phyloP scores from a whole-genome alignment of 2,329 filamentous ascomycete genomes.

The Fusarium sp. region DNA sequence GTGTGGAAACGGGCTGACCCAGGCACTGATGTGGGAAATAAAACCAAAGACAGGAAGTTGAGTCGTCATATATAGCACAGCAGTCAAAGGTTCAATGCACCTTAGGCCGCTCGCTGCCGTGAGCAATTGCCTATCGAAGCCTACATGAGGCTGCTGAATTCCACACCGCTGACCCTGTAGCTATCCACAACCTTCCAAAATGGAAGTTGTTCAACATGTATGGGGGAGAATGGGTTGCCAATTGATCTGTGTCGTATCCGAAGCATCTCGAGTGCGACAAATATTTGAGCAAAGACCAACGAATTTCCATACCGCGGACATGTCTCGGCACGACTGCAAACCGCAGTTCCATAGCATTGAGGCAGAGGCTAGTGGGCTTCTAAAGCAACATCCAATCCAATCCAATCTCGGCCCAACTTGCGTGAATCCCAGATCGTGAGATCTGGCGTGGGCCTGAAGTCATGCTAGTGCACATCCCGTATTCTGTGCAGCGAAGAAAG shows the following conservation, averaged over 20 bases:
- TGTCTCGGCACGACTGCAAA: conserved; percentile 35
- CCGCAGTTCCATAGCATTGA: conserved; percentile 8
- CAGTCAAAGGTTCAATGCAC: background rate
- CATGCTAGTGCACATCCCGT: conserved; percentile 29
- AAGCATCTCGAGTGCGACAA: background rate
- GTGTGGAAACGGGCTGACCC: conserved; percentile 15
- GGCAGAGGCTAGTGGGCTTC: conserved; percentile 17
- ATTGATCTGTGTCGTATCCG: conserved; percentile 5
- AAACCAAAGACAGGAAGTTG: background rate
- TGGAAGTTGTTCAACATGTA: conserved; percentile 21
- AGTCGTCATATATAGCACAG: background rate
- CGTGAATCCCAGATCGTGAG: conserved; percentile 37
- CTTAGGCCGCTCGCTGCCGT: background rate
- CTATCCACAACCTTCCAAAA: conserved; percentile 23
- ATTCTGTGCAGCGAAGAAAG: conserved; percentile 27
- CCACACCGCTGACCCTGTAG: conserved; percentile 6
- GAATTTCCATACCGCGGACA: conserved; percentile 14
- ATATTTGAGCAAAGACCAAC: conserved; percentile 7
- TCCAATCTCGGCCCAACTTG: conserved; percentile 33
- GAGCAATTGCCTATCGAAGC: conserved; percentile 1
- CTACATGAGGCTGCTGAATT: conserved; percentile 3
- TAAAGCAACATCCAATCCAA: conserved; percentile 9
- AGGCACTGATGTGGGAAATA: background rate
- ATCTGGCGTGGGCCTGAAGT: conserved; percentile 33
- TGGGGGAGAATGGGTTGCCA: conserved; percentile 13